Evolutionary conservation across 352 stramenopile genomes (phyloP).

Genomic region (Vaucheria bursata): DNA sequence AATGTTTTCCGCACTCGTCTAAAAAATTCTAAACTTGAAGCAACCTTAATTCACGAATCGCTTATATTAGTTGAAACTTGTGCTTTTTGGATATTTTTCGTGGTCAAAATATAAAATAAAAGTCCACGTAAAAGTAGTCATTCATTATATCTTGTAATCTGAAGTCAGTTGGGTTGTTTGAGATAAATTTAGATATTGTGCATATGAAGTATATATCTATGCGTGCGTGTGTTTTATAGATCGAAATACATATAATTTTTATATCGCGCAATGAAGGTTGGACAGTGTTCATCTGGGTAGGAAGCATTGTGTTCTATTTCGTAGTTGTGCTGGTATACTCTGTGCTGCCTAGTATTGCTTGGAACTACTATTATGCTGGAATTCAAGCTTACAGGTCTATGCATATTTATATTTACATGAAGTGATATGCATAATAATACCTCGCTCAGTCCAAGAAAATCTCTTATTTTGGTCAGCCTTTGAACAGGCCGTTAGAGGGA

Average conservation of each 20-base stretch:
- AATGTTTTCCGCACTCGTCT: neutral
- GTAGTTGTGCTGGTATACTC: neutral
- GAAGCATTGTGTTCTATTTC: slow-evolving; percentile 11
- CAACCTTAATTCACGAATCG: too few species aligned
- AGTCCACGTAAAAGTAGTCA: neutral
- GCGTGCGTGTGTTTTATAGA: too few species aligned
- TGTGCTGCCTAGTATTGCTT: neutral
- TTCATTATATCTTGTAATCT: too few species aligned
- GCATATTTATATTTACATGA: too few species aligned
- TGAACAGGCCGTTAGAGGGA: neutral
- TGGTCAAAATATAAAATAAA: neutral
- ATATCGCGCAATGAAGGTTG: too few species aligned
- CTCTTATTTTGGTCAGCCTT: neutral
- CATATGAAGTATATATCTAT: too few species aligned
- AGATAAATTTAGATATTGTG: too few species aligned
- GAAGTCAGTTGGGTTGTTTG: too few species aligned
- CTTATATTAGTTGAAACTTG: too few species aligned
- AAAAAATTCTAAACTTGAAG: neutral
- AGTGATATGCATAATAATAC: neutral
- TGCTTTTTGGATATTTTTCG: too few species aligned
- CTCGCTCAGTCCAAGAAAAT: neutral
- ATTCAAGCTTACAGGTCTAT: neutral
- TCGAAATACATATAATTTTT: too few species aligned
- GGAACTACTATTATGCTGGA: slow-evolving; percentile 1
- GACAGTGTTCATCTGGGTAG: neutral